Conservation (phyloP, 257 asterid species). For the Mentha longifolia region DNA sequence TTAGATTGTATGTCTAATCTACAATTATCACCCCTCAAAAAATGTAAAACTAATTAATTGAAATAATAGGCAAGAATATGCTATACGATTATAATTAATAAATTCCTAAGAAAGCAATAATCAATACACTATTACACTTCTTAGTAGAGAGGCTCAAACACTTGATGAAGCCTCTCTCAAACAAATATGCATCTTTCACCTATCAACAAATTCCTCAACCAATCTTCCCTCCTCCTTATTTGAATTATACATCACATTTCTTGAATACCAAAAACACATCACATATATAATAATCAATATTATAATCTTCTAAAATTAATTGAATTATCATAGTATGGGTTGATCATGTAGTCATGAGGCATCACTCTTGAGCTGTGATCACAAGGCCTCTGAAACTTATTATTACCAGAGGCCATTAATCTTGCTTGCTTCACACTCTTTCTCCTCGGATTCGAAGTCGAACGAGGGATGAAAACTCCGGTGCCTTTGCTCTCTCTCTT, state of each 20-base stretch:
- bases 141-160: constrained; percentile 37
- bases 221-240: constrained; percentile 10
- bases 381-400: constrained; percentile 50
- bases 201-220: constrained; percentile 21
- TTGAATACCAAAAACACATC: too few species aligned
- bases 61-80: background rate
- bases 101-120: constrained; percentile 7
- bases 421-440: constrained; percentile 52
- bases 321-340: constrained; percentile 48
- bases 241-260: constrained; percentile 23
- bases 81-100: background rate
- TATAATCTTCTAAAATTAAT: constrained; percentile 51
- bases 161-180: constrained; percentile 32
- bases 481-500: constrained; percentile 86
- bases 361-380: constrained; percentile 51
- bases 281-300: constrained; percentile 3
- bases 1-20: too few species aligned
- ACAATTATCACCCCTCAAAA: background rate
- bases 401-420: constrained; percentile 42
- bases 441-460: constrained; percentile 55
- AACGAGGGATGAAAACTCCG: constrained; percentile 84
- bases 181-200: constrained; percentile 27
- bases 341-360: constrained; percentile 36
- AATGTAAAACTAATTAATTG: background rate
- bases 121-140: constrained; percentile 21